Evolutionary conservation across 2,329 filamentous ascomycete genomes (phyloP).

Genomic region (Aureobasidium vineae): DNA sequence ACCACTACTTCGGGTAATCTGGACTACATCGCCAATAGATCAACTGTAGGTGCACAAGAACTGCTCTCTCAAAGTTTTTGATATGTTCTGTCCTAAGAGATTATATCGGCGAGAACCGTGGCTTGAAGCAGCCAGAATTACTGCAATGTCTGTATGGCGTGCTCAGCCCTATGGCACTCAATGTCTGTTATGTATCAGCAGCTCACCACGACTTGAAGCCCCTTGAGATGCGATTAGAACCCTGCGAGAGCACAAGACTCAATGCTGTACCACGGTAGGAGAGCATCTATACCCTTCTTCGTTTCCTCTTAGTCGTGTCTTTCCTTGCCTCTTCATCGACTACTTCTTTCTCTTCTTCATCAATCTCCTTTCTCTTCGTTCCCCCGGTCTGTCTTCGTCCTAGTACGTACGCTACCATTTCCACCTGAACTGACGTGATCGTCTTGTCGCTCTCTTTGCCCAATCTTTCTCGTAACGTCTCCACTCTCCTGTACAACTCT

Average conservation of each 20-base stretch:
- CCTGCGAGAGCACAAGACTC: not conserved
- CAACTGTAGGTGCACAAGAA: not conserved
- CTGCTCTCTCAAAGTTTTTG: not conserved
- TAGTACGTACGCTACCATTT: slow-evolving; percentile 69
- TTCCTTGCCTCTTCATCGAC: not conserved
- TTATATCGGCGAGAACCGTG: not conserved
- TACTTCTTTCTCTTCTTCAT: slow-evolving; percentile 3
- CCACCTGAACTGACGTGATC: slow-evolving; percentile 61
- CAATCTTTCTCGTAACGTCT: slow-evolving; percentile 47
- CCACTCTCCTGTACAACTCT: slow-evolving; percentile 48
- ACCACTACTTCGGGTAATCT: slow-evolving; percentile 1
- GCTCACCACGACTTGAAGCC: not conserved
- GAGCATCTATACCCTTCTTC: not conserved
- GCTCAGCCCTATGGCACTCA: slow-evolving; percentile 1
- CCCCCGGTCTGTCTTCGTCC: slow-evolving; percentile 45
- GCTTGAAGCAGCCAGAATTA: not conserved
- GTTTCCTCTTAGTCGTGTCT: not conserved
- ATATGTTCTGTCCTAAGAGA: not conserved
- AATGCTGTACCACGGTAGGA: not conserved
- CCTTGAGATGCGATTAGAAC: not conserved
- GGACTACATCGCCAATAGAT: not conserved
- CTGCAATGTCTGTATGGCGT: slow-evolving; percentile 18
- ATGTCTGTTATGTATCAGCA: not conserved
- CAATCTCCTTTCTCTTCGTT: slow-evolving; percentile 1
- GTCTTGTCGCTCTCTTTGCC: slow-evolving; percentile 30